Percentiles rank a stretch among this genome's conserved stretches.
These are phyloP conservation scores for Striga hermonthica DNA, from an alignment of 305 asterid species.

Conservation along the genomic window DNA sequence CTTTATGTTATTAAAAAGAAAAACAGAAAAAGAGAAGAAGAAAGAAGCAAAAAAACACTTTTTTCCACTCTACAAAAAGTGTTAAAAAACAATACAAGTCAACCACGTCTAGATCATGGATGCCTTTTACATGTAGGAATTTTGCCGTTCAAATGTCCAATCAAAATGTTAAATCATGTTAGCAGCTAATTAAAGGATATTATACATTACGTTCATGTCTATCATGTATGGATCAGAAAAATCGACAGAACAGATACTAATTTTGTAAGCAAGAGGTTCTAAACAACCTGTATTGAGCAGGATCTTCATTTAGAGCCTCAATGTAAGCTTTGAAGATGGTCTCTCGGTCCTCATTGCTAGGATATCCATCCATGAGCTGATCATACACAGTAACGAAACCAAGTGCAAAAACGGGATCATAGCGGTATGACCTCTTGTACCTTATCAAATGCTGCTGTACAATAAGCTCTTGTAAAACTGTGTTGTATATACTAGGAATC, in stretches of 20 bases:
- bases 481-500: conserved; percentile 85
- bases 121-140: conserved; percentile 17
- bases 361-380: conserved; percentile 95
- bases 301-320: conserved; percentile 79
- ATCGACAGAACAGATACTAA: conserved; percentile 5
- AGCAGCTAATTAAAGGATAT: neutral
- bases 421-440: conserved; percentile 80
- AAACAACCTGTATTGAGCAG: conserved; percentile 76
- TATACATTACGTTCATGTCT: conserved; percentile 1
- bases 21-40: too few relatives aligned
- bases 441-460: conserved; percentile 88
- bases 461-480: conserved; percentile 83
- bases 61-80: conserved; percentile 1
- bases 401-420: conserved; percentile 91
- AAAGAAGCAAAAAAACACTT: neutral
- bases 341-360: conserved; percentile 72
- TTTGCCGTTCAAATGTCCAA: neutral
- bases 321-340: conserved; percentile 86
- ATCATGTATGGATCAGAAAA: neutral
- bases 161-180: neutral
- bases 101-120: neutral
- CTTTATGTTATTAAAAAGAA: too few relatives aligned
- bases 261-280: conserved; percentile 16
- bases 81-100: neutral
- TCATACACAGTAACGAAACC: conserved; percentile 94